phyloP scores from a whole-genome alignment of 345 rosid genomes.

The Trapa bicornis region DNA sequence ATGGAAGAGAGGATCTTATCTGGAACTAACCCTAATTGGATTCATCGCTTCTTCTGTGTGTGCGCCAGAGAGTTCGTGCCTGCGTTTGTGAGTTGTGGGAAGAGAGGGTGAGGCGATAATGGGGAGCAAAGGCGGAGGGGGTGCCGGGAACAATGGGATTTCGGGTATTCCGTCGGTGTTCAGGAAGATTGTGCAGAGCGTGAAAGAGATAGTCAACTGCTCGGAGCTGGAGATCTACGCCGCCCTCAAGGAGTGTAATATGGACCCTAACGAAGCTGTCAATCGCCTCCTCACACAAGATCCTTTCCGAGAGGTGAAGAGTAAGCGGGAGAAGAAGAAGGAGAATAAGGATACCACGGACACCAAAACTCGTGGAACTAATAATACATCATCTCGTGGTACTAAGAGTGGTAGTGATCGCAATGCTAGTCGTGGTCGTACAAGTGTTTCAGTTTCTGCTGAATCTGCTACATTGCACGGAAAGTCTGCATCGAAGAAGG shows the following conservation, averaged over 20 bases:
- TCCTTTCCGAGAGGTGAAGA: constrained; percentile 95
- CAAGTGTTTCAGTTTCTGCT: constrained; percentile 28
- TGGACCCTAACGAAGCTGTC: constrained; percentile 99
- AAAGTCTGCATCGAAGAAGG: constrained; percentile 62
- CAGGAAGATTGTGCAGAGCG: constrained; percentile 80
- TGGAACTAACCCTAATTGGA: constrained; percentile 3
- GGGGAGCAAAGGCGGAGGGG: constrained; percentile 41
- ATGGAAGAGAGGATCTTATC: background rate
- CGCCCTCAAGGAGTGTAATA: constrained; percentile 84
- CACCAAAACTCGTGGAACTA: constrained; percentile 51
- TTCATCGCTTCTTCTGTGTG: background rate
- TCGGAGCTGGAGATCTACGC: constrained; percentile 70
- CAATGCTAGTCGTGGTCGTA: constrained; percentile 44
- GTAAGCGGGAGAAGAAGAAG: constrained; percentile 88
- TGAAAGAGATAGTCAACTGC: constrained; percentile 90
- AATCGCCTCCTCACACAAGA: constrained; percentile 92
- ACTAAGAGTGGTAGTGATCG: constrained; percentile 66
- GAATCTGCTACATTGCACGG: constrained; percentile 48
- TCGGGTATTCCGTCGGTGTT: constrained; percentile 59
- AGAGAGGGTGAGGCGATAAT: background rate
- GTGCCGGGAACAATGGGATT: constrained; percentile 46
- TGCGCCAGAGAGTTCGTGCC: background rate
- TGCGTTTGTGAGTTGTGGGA: background rate
- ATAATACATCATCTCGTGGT: constrained; percentile 42
- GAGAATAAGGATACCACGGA: constrained; percentile 71